Evolutionary conservation across 2,329 filamentous ascomycete species (phyloP).

Genomic region (Sporothrix dimorphospora): DNA sequence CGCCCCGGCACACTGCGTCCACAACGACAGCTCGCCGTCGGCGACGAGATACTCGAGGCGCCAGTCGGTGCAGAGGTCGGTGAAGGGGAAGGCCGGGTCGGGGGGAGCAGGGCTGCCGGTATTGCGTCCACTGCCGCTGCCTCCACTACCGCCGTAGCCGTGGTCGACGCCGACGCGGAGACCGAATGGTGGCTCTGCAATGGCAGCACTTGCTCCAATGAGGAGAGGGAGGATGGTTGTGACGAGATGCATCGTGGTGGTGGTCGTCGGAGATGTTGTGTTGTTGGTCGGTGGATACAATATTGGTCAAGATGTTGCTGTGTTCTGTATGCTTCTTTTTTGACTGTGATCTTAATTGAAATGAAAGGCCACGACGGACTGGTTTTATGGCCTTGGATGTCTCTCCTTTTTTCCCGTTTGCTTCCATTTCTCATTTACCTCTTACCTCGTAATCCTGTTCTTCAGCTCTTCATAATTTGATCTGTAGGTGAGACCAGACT

Average conservation of each 20-base stretch:
- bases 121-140: background rate
- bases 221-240: background rate
- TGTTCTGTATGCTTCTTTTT: background rate
- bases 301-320: no score
- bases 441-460: background rate
- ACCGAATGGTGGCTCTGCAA: background rate
- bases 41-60: slow-evolving; percentile 10
- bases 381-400: background rate
- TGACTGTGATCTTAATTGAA: background rate
- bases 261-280: background rate
- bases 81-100: slow-evolving; percentile 27
- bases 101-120: background rate
- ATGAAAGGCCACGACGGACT: background rate
- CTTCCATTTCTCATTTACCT: background rate
- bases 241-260: background rate
- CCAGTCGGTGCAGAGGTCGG: slow-evolving; percentile 23
- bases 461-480: background rate
- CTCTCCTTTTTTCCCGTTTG: background rate
- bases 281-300: background rate
- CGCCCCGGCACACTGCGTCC: background rate
- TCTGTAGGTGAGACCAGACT: background rate
- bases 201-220: background rate
- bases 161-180: background rate
- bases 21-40: background rate
- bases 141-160: background rate